phyloP scores from a whole-genome alignment of 306 rosid genomes.

The Macrotyloma uniflorum region DNA sequence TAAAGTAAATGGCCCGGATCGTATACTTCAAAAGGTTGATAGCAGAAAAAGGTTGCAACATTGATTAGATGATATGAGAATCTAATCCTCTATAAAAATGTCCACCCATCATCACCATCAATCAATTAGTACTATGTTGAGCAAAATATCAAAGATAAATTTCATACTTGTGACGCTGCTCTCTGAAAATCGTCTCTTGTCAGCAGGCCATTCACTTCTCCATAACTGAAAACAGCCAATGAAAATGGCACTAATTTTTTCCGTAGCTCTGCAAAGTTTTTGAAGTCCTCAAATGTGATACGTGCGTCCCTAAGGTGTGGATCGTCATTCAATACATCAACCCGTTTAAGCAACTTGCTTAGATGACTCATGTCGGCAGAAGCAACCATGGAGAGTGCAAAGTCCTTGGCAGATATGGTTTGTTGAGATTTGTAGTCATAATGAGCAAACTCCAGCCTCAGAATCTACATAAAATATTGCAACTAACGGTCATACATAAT shows the following conservation, averaged over 20 bases:
- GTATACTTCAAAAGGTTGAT: not conserved
- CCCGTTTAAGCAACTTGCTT: slow-evolving; percentile 68
- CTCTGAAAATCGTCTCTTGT: slow-evolving; percentile 74
- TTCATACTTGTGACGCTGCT: slow-evolving; percentile 80
- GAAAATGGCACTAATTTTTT: slow-evolving; percentile 70
- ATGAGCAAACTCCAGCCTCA: slow-evolving; percentile 80
- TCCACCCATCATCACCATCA: not conserved
- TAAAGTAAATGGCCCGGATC: not conserved
- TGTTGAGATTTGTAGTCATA: slow-evolving; percentile 75
- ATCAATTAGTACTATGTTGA: not conserved
- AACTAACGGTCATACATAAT: not conserved
- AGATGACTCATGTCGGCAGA: slow-evolving; percentile 71
- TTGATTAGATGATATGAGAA: not conserved
- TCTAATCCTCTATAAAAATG: not conserved
- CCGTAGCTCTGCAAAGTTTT: slow-evolving; percentile 73
- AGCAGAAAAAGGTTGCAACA: not conserved
- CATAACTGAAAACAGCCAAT: slow-evolving; percentile 83
- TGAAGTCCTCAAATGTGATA: slow-evolving; percentile 82
- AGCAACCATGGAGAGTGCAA: slow-evolving; percentile 93
- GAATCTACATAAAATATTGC: slow-evolving; percentile 55
- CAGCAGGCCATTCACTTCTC: slow-evolving; percentile 74
- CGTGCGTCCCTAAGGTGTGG: slow-evolving; percentile 55
- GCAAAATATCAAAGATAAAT: slow-evolving; percentile 23
- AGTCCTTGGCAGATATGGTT: slow-evolving; percentile 81
- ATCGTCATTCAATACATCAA: slow-evolving; percentile 51